Percentiles rank a stretch among this genome's conserved stretches.
These are phyloP conservation scores for Cyamopsis tetragonoloba DNA, from an alignment of 306 rosid species.

Conservation along the genomic window DNA sequence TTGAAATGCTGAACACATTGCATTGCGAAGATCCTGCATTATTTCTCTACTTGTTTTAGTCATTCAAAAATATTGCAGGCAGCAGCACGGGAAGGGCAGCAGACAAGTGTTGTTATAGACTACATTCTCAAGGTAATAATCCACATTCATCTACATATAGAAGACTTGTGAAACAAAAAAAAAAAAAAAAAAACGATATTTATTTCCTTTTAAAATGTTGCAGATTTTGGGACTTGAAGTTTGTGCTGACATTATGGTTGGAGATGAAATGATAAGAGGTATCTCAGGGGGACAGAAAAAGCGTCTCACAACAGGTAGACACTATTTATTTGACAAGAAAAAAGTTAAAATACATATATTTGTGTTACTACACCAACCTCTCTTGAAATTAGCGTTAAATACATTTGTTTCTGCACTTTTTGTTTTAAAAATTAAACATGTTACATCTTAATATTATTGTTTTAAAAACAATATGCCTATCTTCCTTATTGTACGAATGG, in stretches of 20 bases:
- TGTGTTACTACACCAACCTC: no score
- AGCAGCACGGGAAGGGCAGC: conserved; percentile 66
- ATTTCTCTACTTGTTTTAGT: neutral
- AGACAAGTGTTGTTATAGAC: conserved; percentile 56
- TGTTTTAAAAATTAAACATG: no score
- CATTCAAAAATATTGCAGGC: conserved; percentile 44
- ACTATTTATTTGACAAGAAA: neutral
- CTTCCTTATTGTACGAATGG: no score
- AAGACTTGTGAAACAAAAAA: neutral
- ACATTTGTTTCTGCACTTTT: no score
- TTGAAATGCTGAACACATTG: neutral
- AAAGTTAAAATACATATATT: no score
- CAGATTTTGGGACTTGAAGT: conserved; percentile 72
- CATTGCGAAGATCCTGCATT: neutral
- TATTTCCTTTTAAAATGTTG: neutral
- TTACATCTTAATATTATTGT: no score
- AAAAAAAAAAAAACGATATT: neutral
- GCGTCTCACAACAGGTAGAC: conserved; percentile 61
- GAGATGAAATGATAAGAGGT: conserved; percentile 71
- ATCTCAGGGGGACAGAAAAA: conserved; percentile 78
- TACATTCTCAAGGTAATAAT: conserved; percentile 71
- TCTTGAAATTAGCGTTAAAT: no score
- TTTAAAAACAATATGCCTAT: no score
- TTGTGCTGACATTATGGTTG: conserved; percentile 42
- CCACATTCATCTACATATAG: neutral